A percentile compares a stretch with the other conserved stretches of the same genome.
phyloP scores from a whole-genome alignment of 768 basidiomycete species.

The Lactarius sp. region DNA sequence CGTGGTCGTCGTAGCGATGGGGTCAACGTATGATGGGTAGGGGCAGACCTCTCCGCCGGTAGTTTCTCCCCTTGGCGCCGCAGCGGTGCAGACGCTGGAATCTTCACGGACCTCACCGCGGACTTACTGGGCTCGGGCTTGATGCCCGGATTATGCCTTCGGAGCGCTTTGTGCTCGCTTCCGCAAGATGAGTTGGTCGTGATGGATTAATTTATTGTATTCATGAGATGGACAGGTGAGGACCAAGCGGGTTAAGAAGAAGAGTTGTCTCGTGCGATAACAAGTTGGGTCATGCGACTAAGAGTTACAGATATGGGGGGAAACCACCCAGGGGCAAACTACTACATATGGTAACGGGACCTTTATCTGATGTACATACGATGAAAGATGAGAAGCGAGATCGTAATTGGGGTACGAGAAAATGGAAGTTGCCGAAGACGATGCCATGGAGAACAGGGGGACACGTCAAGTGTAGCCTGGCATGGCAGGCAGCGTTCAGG shows the following conservation, averaged over 20 bases:
- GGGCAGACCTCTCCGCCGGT: no score
- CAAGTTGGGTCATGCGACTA: not conserved
- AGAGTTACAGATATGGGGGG: not conserved
- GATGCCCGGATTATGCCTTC: no score
- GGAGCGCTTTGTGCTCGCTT: not conserved
- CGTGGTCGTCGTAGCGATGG: no score
- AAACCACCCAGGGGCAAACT: not conserved
- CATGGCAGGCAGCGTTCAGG: not conserved
- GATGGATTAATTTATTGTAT: no score
- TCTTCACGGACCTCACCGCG: no score
- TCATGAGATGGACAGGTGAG: no score
- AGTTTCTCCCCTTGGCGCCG: no score
- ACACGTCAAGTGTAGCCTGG: slow-evolving; percentile 17
- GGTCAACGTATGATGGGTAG: no score
- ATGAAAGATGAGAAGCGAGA: slow-evolving; percentile 6
- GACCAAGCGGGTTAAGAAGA: no score
- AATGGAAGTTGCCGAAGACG: not conserved
- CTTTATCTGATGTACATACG: not conserved
- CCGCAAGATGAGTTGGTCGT: not conserved
- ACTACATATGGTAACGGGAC: not conserved
- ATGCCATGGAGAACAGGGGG: not conserved
- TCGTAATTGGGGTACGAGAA: not conserved
- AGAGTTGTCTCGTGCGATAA: not conserved
- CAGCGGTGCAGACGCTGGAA: no score
- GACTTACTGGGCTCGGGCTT: no score